phyloP scores from a whole-genome alignment of 1,284 basidiomycete species.

The Xerocomus nothofagi region DNA sequence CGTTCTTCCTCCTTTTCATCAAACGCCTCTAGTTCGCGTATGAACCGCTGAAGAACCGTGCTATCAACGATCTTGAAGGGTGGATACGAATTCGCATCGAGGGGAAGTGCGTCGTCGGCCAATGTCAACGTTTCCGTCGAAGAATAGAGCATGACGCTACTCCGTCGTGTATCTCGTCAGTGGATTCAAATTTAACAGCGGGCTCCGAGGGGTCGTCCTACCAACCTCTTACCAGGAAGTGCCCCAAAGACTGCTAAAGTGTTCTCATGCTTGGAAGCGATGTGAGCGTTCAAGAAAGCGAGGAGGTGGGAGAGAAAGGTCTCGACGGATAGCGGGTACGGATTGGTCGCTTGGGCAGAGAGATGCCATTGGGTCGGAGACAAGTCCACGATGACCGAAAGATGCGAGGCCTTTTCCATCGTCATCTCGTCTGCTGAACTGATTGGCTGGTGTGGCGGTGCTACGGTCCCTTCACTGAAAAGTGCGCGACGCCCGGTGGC shows the following conservation, averaged over 20 bases:
- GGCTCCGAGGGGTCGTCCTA: constrained; percentile 7
- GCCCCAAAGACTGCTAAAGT: constrained; percentile 90
- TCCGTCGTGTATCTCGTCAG: constrained; percentile 3
- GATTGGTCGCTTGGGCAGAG: constrained; percentile 48
- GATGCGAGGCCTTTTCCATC: constrained; percentile 64
- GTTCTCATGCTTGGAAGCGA: constrained; percentile 90
- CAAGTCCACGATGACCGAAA: constrained; percentile 82
- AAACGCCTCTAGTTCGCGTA: constrained; percentile 58
- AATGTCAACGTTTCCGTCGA: constrained; percentile 49
- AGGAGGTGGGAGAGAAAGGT: constrained; percentile 80
- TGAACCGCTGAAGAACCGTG: constrained; percentile 63
- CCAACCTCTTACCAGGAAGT: constrained; percentile 76
- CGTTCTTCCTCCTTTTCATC: constrained; percentile 50
- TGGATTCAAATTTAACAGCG: not conserved
- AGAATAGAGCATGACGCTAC: constrained; percentile 74
- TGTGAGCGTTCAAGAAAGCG: constrained; percentile 90
- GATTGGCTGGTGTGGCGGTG: too few species aligned
- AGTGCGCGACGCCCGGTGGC: not conserved
- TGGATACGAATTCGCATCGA: constrained; percentile 79
- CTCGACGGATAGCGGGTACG: constrained; percentile 57
- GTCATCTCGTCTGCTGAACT: too few species aligned
- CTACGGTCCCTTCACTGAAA: too few species aligned
- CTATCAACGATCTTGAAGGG: constrained; percentile 78
- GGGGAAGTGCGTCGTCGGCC: constrained; percentile 39
- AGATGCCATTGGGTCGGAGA: constrained; percentile 81